Conservation (phyloP, 495 filamentous ascomycete genomes). For the Aspergillus bridgeri region DNA sequence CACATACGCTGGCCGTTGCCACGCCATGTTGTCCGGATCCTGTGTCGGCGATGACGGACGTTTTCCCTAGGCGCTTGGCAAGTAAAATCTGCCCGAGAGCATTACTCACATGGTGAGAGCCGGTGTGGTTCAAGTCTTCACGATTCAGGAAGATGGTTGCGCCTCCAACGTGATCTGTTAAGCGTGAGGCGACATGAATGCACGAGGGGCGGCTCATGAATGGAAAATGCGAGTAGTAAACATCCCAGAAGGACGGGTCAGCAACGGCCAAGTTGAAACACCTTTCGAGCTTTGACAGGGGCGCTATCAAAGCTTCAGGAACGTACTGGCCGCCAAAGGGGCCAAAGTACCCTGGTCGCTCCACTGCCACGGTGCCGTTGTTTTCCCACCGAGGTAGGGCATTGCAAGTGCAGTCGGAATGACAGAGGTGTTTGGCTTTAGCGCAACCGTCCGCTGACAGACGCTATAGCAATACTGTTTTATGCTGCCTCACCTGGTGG, state of each 20-base stretch:
- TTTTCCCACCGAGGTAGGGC: too few species aligned
- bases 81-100: conserved; percentile 89
- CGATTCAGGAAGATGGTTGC: conserved; percentile 95
- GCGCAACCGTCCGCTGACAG: too few species aligned
- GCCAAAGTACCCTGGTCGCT: conserved; percentile 81
- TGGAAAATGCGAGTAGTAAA: conserved; percentile 92
- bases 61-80: conserved; percentile 80
- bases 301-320: conserved; percentile 96
- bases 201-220: conserved; percentile 95
- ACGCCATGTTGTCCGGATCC: conserved; percentile 97
- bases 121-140: conserved; percentile 85
- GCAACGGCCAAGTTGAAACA: conserved; percentile 83
- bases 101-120: conserved; percentile 96
- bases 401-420: too few species aligned
- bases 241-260: conserved; percentile 93
- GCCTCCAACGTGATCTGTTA: conserved; percentile 84
- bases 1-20: conserved; percentile 88
- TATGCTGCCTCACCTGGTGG: conserved; percentile 64
- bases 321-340: conserved; percentile 98
- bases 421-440: too few species aligned
- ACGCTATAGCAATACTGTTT: too few species aligned
- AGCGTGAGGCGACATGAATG: conserved; percentile 78
- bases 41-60: conserved; percentile 90
- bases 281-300: conserved; percentile 79
- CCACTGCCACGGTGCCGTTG: too few species aligned